phyloP scores from a whole-genome alignment of 1,284 basidiomycete genomes.

The Sanghuangporus sanghuang region DNA sequence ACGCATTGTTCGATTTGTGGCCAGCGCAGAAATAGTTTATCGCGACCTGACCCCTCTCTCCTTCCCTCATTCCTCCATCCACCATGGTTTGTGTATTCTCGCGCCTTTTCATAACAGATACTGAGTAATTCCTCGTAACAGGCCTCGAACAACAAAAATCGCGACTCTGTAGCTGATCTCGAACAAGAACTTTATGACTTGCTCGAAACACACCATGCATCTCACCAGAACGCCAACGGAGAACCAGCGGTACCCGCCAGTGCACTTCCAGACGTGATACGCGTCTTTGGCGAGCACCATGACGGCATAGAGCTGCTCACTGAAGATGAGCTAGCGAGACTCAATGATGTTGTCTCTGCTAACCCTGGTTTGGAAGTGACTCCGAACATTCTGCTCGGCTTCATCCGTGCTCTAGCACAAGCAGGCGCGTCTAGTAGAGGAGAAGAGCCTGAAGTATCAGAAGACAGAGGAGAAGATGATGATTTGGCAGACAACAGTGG shows the following conservation, averaged over 20 bases:
- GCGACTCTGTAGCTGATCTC: slow-evolving; percentile 55
- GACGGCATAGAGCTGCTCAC: slow-evolving; percentile 54
- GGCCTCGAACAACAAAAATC: slow-evolving; percentile 21
- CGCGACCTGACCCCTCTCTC: not conserved
- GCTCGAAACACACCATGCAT: slow-evolving; percentile 57
- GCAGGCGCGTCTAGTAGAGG: slow-evolving; percentile 39
- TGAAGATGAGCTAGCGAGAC: slow-evolving; percentile 50
- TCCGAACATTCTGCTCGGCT: slow-evolving; percentile 56
- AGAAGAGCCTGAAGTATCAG: slow-evolving; percentile 21
- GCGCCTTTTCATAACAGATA: not conserved
- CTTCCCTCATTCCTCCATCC: not conserved
- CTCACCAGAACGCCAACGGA: slow-evolving; percentile 47
- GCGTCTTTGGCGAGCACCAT: slow-evolving; percentile 52
- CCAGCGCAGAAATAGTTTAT: not conserved
- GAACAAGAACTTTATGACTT: slow-evolving; percentile 60
- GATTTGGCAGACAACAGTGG: slow-evolving; percentile 23
- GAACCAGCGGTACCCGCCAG: slow-evolving; percentile 60
- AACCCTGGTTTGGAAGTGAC: slow-evolving; percentile 66
- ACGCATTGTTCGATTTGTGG: not conserved
- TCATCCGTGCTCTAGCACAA: slow-evolving; percentile 58
- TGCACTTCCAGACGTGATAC: slow-evolving; percentile 62
- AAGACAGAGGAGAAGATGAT: slow-evolving; percentile 24
- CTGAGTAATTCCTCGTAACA: not conserved
- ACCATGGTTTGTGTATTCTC: not conserved
- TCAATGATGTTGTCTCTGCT: slow-evolving; percentile 47